phyloP scores from a whole-genome alignment of 768 basidiomycete species.

The Tylopilus sp. region DNA sequence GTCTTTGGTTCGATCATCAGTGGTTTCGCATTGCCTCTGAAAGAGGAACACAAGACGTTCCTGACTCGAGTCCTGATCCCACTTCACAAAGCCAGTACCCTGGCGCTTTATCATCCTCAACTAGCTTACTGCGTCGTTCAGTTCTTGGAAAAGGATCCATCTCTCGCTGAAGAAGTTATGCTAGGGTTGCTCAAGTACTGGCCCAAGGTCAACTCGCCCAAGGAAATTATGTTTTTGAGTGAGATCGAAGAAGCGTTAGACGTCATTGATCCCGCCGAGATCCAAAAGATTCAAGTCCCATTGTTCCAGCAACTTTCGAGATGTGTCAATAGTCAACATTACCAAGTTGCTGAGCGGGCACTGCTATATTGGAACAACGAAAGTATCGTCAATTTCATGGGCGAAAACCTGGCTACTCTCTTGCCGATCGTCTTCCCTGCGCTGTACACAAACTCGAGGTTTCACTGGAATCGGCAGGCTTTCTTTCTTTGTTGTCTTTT shows the following conservation, averaged over 20 bases:
- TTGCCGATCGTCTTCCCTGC: conserved; percentile 97
- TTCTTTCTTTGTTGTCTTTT: neutral
- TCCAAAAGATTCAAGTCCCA: conserved; percentile 90
- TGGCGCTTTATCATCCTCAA: conserved; percentile 99
- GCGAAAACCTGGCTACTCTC: conserved; percentile 84
- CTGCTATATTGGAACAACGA: conserved; percentile 99
- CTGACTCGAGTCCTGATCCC: conserved; percentile 91
- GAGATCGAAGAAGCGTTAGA: conserved; percentile 99
- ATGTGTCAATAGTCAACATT: conserved; percentile 99
- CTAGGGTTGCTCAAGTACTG: conserved; percentile 94
- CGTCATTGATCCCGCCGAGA: conserved; percentile 94
- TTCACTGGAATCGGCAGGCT: conserved; percentile 96
- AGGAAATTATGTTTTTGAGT: conserved; percentile 99
- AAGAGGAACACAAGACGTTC: conserved; percentile 99
- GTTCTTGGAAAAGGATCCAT: conserved; percentile 94
- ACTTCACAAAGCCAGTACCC: conserved; percentile 94
- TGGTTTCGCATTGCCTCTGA: conserved; percentile 95
- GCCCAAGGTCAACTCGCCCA: conserved; percentile 99
- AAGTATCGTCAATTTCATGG: conserved; percentile 99
- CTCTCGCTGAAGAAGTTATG: conserved; percentile 93
- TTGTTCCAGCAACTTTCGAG: conserved; percentile 92
- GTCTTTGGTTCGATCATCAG: conserved; percentile 99
- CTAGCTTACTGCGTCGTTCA: conserved; percentile 98
- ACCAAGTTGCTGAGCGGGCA: conserved; percentile 98
- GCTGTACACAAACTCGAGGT: conserved; percentile 91